phyloP scores from a whole-genome alignment of 148 eudicot species.

The Arctostaphylos glauca region DNA sequence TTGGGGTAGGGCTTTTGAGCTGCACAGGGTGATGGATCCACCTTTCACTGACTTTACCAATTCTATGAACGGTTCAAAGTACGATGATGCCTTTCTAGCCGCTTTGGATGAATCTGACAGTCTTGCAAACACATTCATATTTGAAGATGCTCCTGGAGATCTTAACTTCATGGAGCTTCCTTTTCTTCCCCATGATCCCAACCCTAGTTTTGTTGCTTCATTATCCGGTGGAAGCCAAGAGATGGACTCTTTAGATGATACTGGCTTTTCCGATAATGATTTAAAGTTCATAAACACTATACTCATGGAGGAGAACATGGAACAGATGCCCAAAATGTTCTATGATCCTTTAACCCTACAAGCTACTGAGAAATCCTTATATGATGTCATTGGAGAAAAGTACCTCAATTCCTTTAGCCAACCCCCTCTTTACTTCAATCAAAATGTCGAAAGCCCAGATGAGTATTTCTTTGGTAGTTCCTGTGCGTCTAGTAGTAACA shows the following conservation, averaged over 20 bases:
- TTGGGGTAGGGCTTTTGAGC: not conserved
- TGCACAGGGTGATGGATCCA: not conserved
- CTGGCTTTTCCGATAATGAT: conserved; percentile 30
- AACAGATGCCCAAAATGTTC: conserved; percentile 48
- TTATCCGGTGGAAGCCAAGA: not conserved
- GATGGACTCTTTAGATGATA: conserved; percentile 31
- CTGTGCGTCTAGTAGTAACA: conserved; percentile 37
- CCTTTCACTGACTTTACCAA: not conserved
- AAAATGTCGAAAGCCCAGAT: conserved; percentile 41
- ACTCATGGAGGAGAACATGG: conserved; percentile 49
- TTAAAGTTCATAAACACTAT: conserved; percentile 39
- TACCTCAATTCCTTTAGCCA: conserved; percentile 39
- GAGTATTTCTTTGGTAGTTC: conserved; percentile 34
- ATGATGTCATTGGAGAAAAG: conserved; percentile 36
- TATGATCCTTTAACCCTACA: conserved; percentile 47
- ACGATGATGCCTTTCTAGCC: not conserved
- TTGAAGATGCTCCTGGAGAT: conserved; percentile 16
- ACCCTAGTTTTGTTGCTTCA: not conserved
- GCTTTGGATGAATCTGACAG: not conserved
- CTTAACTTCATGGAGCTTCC: conserved; percentile 25
- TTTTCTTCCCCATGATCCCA: conserved; percentile 9
- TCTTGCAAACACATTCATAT: conserved; percentile 3
- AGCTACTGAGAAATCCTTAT: conserved; percentile 49
- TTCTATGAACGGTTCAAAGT: not conserved
- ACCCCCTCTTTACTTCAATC: conserved; percentile 29